A percentile compares a stretch with the other conserved stretches of the same genome.
Conservation (phyloP, 805 yeast species). For the Saccharomycopsis sp. region DNA sequence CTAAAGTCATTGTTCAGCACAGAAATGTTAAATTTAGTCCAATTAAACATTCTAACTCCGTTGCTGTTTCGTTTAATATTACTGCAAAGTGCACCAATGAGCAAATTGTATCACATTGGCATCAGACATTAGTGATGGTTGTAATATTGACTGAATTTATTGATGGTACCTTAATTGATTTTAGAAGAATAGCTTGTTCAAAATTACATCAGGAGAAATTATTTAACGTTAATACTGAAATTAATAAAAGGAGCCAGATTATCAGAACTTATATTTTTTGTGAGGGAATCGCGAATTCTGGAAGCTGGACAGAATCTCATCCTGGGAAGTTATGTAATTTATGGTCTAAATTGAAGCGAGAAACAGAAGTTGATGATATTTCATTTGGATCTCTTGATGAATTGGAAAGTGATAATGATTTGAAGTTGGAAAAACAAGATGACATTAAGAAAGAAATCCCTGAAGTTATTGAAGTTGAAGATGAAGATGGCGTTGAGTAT, state of each 20-base stretch:
- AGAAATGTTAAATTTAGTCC: constrained; percentile 21
- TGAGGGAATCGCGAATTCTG: constrained; percentile 32
- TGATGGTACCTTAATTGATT: constrained; percentile 37
- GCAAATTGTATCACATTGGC: constrained; percentile 27
- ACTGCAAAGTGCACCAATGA: constrained; percentile 23
- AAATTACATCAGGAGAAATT: constrained; percentile 26
- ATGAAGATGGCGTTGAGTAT: constrained; percentile 24
- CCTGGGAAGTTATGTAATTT: too few species aligned
- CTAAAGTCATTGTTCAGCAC: constrained; percentile 28
- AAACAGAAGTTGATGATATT: constrained; percentile 6
- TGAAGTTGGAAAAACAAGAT: too few species aligned
- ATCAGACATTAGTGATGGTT: constrained; percentile 28
- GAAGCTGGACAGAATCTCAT: constrained; percentile 26
- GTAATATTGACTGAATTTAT: constrained; percentile 28
- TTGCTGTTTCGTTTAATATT: constrained; percentile 13
- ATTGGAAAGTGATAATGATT: constrained; percentile 12
- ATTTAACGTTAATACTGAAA: constrained; percentile 26
- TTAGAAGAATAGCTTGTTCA: constrained; percentile 32
- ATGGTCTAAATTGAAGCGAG: constrained; percentile 13
- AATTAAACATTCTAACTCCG: background rate
- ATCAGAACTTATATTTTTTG: constrained; percentile 30
- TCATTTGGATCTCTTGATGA: constrained; percentile 6
- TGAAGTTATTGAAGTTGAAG: constrained; percentile 15
- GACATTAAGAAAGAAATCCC: constrained; percentile 20
- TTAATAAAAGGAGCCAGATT: constrained; percentile 23